Base-by-base conservation (phyloP, 2,329 filamentous ascomycete genomes). In the Trichoderma breve region DNA sequence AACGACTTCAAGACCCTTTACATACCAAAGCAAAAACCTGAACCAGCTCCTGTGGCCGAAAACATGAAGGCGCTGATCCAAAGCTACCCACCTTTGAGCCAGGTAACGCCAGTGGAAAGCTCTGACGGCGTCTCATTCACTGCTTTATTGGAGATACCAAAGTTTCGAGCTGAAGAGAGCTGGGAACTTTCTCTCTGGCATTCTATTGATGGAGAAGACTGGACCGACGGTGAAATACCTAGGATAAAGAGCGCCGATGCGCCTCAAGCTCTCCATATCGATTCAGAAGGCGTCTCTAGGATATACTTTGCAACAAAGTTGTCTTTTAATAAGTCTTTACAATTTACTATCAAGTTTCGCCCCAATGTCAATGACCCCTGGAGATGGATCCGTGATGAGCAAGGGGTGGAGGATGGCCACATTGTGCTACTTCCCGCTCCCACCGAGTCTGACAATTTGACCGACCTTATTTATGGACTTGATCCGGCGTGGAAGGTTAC, bases 161-260 rank as follows among this genome's bases (percentile, higher is more conserved):
- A 80, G 26, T 84, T 83, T 43, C 86, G 86, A 61, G 84, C 85
- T 8, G 82, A 87, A 18, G 83, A 89, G 73, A 77, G 85, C 24
- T 96, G 93, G 91, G 87, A 96, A 76, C 88, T 94, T 36, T 88
- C 88, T 18, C 81, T 97, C 8, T 97, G 94, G 93, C 89, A 93
- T 71, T 86, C 86, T 4, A 74, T 77, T 74, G 90, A 92, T 75
- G 87, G 88, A 66, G 79, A 82, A 30, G 84, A 85, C 75, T 84
- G 87, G 89, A 73, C 82, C 81, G 83, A 95, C 85, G 87, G 83
- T 21, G 71, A 73, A 1, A 76, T 89, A 34, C 60, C 61, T 3
- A 75, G 79, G 8, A 58, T 79, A 73, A 67, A 75, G 43, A 73
- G 72, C 47, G 62, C 71, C 14, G 71, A 77, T 8, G 72, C 63